A percentile compares a stretch with the other conserved stretches of the same genome.
Evolutionary conservation across 768 basidiomycete genomes (phyloP).

Genomic region (Trametes gibbosa): DNA sequence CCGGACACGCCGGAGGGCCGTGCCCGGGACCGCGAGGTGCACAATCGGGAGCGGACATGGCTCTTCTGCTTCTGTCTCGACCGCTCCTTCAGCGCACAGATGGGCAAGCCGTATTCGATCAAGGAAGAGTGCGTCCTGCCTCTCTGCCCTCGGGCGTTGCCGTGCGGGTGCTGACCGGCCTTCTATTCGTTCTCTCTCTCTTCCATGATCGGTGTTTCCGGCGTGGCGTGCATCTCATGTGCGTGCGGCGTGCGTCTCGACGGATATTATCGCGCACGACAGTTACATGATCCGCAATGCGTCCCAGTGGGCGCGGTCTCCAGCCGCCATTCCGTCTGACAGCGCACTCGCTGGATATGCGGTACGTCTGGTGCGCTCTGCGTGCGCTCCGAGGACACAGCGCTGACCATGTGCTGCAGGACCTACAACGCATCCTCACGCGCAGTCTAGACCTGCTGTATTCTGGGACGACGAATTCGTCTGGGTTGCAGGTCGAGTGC

Average conservation of each 20-base stretch:
- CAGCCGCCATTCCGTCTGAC: constrained; percentile 64
- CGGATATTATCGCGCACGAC: constrained; percentile 13
- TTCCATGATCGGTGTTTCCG: constrained; percentile 16
- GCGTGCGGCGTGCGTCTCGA: constrained; percentile 1
- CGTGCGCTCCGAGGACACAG: neutral
- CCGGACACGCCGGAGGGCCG: constrained; percentile 77
- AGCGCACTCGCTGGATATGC: constrained; percentile 71
- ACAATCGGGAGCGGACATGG: constrained; percentile 96
- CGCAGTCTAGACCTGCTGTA: constrained; percentile 90
- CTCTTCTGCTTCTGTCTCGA: constrained; percentile 83
- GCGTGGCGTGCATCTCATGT: neutral
- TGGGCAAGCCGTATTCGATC: constrained; percentile 94
- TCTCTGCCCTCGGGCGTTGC: neutral
- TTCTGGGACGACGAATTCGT: constrained; percentile 72
- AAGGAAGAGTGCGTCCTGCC: constrained; percentile 78
- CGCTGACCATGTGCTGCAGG: constrained; percentile 39
- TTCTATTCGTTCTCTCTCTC: constrained; percentile 1
- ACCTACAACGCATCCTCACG: constrained; percentile 85
- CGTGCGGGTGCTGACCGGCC: constrained; percentile 10
- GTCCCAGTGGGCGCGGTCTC: constrained; percentile 67
- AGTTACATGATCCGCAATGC: constrained; percentile 89
- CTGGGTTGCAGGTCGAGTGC: constrained; percentile 78
- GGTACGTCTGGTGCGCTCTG: constrained; percentile 41
- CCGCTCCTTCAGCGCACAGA: constrained; percentile 88
- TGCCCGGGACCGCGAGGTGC: constrained; percentile 78